A percentile compares a stretch with the other conserved stretches of the same genome.
These are phyloP conservation scores for Hymenoscyphus albidus DNA, from an alignment of 2,329 filamentous ascomycete species.

Conservation along the genomic window DNA sequence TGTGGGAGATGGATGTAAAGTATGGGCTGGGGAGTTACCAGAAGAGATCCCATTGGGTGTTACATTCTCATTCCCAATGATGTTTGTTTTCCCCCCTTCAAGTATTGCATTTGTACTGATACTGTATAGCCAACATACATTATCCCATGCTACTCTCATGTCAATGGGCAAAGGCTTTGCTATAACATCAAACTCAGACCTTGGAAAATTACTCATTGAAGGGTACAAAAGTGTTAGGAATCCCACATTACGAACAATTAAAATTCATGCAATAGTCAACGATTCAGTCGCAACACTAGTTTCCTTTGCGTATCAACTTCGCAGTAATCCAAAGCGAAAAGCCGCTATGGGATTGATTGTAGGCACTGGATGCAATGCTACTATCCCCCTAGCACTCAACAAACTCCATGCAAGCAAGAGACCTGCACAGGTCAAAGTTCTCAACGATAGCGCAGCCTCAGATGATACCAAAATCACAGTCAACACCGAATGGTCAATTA, in stretches of 20 bases:
- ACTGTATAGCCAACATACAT: slow-evolving; percentile 46
- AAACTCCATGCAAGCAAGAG: slow-evolving; percentile 62
- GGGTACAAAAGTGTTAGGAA: slow-evolving; percentile 52
- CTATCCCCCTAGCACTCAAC: slow-evolving; percentile 64
- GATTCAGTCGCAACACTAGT: slow-evolving; percentile 77
- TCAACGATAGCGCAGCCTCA: slow-evolving; percentile 43
- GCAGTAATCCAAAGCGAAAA: slow-evolving; percentile 55
- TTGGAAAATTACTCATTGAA: slow-evolving; percentile 54
- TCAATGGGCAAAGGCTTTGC: slow-evolving; percentile 70
- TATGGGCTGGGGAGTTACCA: slow-evolving; percentile 38
- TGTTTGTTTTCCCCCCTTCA: slow-evolving; percentile 28
- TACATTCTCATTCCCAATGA: slow-evolving; percentile 69
- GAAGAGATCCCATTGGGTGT: slow-evolving; percentile 60
- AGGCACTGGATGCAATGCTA: slow-evolving; percentile 78
- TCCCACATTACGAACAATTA: slow-evolving; percentile 57
- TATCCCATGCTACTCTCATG: slow-evolving; percentile 61
- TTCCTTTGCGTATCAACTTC: slow-evolving; percentile 70
- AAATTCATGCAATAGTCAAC: slow-evolving; percentile 74
- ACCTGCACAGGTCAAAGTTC: slow-evolving; percentile 46
- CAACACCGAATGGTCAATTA: slow-evolving; percentile 83
- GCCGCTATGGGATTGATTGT: slow-evolving; percentile 78
- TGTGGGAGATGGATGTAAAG: slow-evolving; percentile 53
- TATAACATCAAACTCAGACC: slow-evolving; percentile 55
- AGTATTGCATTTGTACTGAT: slow-evolving; percentile 11
- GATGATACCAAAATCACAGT: slow-evolving; percentile 65